Percentiles rank a stretch among this genome's conserved stretches.
phyloP scores from a whole-genome alignment of 169 alveolate species.

The Cryptosporidium muris region DNA sequence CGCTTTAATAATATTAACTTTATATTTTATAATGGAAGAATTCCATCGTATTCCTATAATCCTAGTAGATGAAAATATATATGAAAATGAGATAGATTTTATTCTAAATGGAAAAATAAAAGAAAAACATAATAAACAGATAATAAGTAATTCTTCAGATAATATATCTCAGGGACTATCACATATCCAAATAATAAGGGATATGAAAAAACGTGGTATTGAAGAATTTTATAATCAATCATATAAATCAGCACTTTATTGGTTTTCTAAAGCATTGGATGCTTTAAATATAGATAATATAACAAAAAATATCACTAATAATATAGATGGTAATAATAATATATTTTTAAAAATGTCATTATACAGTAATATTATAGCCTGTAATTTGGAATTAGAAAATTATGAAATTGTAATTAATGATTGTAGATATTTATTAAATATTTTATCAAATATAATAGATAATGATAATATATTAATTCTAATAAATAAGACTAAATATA shows the following conservation, averaged over 20 bases:
- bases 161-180: conserved; percentile 18
- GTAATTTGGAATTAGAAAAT: conserved; percentile 34
- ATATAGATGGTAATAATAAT: background rate
- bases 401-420: conserved; percentile 2
- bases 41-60: conserved; percentile 59
- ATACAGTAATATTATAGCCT: conserved; percentile 42
- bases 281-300: conserved; percentile 22
- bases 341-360: background rate
- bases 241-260: conserved; percentile 9
- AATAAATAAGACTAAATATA: conserved; percentile 34
- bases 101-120: background rate
- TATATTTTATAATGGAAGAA: conserved; percentile 22
- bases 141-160: too few relatives aligned
- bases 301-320: background rate
- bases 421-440: conserved; percentile 1
- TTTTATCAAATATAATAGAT: background rate
- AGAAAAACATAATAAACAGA: background rate
- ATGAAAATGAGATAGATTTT: conserved; percentile 19
- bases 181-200: too few relatives aligned
- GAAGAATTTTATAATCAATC: too few relatives aligned
- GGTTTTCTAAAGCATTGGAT: conserved; percentile 28
- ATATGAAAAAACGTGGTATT: too few relatives aligned
- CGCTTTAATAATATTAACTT: background rate
- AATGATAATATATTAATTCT: background rate
- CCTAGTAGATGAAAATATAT: background rate